These are phyloP conservation scores for Sporisorium graminicola DNA, from an alignment of 1,284 basidiomycete genomes.

Conservation along the genomic window DNA sequence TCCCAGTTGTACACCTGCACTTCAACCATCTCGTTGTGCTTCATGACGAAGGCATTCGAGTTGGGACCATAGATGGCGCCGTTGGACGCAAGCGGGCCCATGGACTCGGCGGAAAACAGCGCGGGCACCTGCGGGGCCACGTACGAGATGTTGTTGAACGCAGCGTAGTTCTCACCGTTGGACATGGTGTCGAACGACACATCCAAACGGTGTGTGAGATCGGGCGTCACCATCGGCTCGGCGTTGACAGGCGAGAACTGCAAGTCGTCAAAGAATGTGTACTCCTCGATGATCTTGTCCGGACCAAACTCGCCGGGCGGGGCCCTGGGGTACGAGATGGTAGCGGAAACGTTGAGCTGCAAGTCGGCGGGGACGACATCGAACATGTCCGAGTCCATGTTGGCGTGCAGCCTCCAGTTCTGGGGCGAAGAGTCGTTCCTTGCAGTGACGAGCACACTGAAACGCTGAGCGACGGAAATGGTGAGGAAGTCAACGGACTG, in stretches of 20 bases:
- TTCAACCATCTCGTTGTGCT: slow-evolving; percentile 66
- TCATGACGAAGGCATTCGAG: slow-evolving; percentile 64
- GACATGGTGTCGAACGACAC: slow-evolving; percentile 72
- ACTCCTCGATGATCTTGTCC: slow-evolving; percentile 50
- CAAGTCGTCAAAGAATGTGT: slow-evolving; percentile 71
- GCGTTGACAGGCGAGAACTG: slow-evolving; percentile 70
- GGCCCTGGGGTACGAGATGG: slow-evolving; percentile 54
- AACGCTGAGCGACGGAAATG: slow-evolving; percentile 57
- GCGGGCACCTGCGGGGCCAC: slow-evolving; percentile 60
- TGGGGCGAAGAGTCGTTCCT: slow-evolving; percentile 80
- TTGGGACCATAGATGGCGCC: slow-evolving; percentile 50
- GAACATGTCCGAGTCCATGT: slow-evolving; percentile 79
- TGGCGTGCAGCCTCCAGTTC: slow-evolving; percentile 90
- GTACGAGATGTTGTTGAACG: slow-evolving; percentile 74
- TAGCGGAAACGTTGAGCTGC: slow-evolving; percentile 63
- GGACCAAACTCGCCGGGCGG: slow-evolving; percentile 27
- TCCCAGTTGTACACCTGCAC: slow-evolving; percentile 68
- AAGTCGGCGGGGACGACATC: slow-evolving; percentile 61
- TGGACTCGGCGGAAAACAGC: slow-evolving; percentile 51
- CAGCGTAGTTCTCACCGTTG: slow-evolving; percentile 64
- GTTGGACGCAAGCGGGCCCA: slow-evolving; percentile 69
- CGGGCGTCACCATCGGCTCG: slow-evolving; percentile 67
- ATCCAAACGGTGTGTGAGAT: slow-evolving; percentile 69
- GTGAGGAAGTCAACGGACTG: slow-evolving; percentile 40
- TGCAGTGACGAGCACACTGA: slow-evolving; percentile 70